These are phyloP conservation scores for Populus euphratica DNA, from an alignment of 345 rosid genomes.

Conservation along the genomic window DNA sequence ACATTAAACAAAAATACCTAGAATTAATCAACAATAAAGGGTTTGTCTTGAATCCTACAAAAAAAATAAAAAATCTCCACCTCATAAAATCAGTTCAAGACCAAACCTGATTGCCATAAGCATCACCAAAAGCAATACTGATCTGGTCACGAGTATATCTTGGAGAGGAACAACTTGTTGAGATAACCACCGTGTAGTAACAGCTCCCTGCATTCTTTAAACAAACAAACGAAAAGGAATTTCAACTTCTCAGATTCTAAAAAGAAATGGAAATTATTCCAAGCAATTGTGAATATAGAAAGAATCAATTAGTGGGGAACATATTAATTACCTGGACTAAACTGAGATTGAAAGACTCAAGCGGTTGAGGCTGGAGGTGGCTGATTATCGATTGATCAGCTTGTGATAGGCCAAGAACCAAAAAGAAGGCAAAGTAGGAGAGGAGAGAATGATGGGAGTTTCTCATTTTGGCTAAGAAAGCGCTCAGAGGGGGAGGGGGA, in stretches of 20 bases:
- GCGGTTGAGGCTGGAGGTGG: conserved; percentile 39
- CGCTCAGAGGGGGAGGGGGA: no score
- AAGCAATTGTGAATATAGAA: neutral
- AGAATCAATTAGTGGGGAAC: neutral
- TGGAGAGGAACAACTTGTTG: conserved; percentile 66
- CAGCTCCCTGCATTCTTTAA: conserved; percentile 37
- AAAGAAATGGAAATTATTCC: neutral
- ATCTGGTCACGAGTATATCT: conserved; percentile 61
- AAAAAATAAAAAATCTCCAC: no score
- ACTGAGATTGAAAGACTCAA: conserved; percentile 50
- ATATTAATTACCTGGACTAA: conserved; percentile 50
- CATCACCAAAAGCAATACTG: conserved; percentile 69
- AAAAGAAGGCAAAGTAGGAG: conserved; percentile 21
- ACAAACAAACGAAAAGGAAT: neutral
- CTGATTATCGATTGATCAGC: conserved; percentile 23
- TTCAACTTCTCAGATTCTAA: neutral
- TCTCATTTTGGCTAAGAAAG: conserved; percentile 14
- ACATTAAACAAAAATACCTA: neutral
- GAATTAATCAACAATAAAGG: neutral
- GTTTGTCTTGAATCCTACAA: neutral
- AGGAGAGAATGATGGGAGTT: conserved; percentile 14
- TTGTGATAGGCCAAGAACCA: conserved; percentile 13
- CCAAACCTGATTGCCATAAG: conserved; percentile 65
- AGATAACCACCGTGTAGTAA: conserved; percentile 26
- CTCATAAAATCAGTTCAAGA: neutral